Evolutionary conservation across 441 rosid genomes (phyloP).

Genomic region (Melastoma candidum): DNA sequence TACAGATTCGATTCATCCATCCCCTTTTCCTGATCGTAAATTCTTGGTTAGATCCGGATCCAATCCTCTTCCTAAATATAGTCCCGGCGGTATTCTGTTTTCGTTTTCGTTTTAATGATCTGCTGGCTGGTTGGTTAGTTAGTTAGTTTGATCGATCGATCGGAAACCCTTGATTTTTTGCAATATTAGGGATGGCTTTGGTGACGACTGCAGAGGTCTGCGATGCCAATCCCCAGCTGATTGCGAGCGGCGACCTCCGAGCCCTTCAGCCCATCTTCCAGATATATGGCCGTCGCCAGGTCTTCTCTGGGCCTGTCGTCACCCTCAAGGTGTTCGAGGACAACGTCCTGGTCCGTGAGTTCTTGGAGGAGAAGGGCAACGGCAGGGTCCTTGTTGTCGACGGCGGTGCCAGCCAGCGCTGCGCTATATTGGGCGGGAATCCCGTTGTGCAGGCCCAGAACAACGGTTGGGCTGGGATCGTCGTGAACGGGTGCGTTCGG

Average conservation of each 20-base stretch:
- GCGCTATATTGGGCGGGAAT: slow-evolving; percentile 87
- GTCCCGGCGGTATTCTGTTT: no score
- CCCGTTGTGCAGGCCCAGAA: slow-evolving; percentile 95
- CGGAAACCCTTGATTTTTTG: no score
- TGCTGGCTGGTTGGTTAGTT: no score
- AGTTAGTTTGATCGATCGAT: no score
- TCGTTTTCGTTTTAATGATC: no score
- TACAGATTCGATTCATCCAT: no score
- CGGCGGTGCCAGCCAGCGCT: slow-evolving; percentile 88
- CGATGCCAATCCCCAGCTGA: slow-evolving; percentile 85
- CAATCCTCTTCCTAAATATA: no score
- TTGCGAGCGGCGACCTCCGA: slow-evolving; percentile 72
- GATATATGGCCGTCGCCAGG: slow-evolving; percentile 81
- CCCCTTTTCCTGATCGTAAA: no score
- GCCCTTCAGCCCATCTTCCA: slow-evolving; percentile 81
- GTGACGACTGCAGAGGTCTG: slow-evolving; percentile 93
- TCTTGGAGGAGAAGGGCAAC: slow-evolving; percentile 86
- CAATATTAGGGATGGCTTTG: slow-evolving; percentile 44
- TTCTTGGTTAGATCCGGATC: no score
- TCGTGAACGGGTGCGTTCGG: slow-evolving; percentile 84
- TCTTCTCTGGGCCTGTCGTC: slow-evolving; percentile 73
- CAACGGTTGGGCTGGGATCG: slow-evolving; percentile 94
- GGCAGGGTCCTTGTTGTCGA: slow-evolving; percentile 96
- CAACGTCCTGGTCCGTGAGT: slow-evolving; percentile 80
- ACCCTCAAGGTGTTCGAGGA: slow-evolving; percentile 95